Base-by-base conservation (phyloP, 352 stramenopile species). In the Paralagenidium karlingii region DNA sequence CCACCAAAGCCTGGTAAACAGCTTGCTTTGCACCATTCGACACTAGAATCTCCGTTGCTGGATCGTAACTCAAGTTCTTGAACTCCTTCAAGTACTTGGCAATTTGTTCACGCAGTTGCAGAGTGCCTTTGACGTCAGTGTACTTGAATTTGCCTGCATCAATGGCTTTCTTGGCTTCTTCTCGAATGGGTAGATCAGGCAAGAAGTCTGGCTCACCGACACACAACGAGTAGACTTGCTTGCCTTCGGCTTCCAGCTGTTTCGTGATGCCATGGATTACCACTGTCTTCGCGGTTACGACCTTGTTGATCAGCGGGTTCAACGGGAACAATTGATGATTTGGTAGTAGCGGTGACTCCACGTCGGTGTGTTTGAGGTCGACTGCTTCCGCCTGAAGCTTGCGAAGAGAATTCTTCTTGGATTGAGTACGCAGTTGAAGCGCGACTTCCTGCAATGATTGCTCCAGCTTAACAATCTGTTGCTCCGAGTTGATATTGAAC, bases 191-290 rank as follows among this genome's bases (percentile, higher is more conserved):
- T 42, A 68, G 32, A 7, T 87, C 85, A 6, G 92, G 93, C 7
- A 74, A 43, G 59, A 98, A 98, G 59, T 98, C 92, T 1, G 94
- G 94, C 55, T 98, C 93, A 38, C 94, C 93, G 0, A 98, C 92
- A 51, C 89, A 97, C 8, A 99, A 60, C 11, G 83, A 88, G 46
- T 67, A 76, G 9, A 98, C 89, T 1, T 70, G 45, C 45, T 96
- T 75, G 10, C 93, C 94, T 20, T 95, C 68, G 5, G 84, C 86
- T 55, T 97, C 80, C 61, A 98, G 90, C 51, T 97, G 73, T 58
- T 98, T 97, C 9, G 94, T 96, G 24, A 95, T 60, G 3, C 57
- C 68, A 39, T 96, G 94, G 39, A 98, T 88, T 47, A 96, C 73
- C 12, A 96, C 67, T 4, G 85, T 96, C 60, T 94, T 94, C 38